phyloP scores from a whole-genome alignment of 495 filamentous ascomycete species.

The Neurospora sp. region DNA sequence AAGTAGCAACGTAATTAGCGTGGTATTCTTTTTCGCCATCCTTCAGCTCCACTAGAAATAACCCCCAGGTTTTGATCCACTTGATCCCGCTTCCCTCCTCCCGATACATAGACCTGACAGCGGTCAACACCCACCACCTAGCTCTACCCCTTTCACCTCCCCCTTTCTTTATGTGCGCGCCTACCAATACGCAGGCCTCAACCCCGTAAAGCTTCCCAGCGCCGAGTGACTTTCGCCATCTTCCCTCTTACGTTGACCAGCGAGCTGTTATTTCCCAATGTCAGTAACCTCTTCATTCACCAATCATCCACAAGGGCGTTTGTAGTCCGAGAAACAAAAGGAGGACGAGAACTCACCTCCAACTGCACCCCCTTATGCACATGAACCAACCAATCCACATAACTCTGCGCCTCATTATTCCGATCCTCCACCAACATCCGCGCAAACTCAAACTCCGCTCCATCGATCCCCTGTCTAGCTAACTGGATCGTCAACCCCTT shows the following conservation, averaged over 20 bases:
- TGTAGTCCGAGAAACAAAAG: too few species aligned
- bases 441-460: conserved; percentile 94
- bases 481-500: conserved; percentile 86
- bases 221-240: conserved; percentile 48
- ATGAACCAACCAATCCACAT: conserved; percentile 98
- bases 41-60: conserved; percentile 1
- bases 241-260: conserved; percentile 69
- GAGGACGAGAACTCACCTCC: conserved; percentile 42
- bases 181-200: conserved; percentile 64
- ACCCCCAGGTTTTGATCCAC: neutral
- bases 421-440: conserved; percentile 83
- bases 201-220: conserved; percentile 52
- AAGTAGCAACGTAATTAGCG: neutral
- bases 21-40: neutral
- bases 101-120: neutral
- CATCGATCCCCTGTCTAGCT: conserved; percentile 86
- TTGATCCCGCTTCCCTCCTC: neutral
- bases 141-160: neutral
- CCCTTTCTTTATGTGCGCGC: neutral
- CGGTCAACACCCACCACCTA: neutral
- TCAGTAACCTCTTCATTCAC: neutral
- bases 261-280: conserved; percentile 32
- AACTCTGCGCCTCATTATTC: conserved; percentile 94
- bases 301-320: neutral
- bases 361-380: conserved; percentile 85